Evolutionary conservation across 257 asterid genomes (phyloP).

Genomic region (Solanum microdontum): DNA sequence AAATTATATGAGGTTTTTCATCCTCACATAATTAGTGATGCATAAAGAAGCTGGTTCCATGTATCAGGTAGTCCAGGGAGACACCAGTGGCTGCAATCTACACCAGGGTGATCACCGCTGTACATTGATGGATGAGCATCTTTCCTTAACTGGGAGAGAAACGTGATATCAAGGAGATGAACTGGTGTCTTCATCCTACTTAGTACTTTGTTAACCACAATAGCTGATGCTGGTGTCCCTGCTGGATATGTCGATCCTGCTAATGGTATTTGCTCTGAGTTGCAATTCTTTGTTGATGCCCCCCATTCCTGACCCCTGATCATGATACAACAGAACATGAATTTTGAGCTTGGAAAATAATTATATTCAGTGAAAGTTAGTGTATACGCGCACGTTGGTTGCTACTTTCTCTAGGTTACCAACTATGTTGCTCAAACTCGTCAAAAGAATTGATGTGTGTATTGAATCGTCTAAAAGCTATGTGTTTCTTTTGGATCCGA

Average conservation of each 20-base stretch:
- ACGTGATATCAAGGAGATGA: constrained; percentile 45
- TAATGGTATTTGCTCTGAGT: constrained; percentile 45
- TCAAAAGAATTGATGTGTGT: background rate
- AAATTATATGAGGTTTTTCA: background rate
- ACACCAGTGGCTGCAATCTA: constrained; percentile 86
- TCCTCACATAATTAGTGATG: constrained; percentile 45
- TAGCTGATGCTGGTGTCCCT: constrained; percentile 40
- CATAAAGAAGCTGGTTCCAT: constrained; percentile 69
- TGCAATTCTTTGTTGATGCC: constrained; percentile 34
- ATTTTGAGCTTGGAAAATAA: background rate
- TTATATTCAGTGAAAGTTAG: background rate
- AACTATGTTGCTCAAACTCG: background rate
- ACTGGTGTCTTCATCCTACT: constrained; percentile 33
- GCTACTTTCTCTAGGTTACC: background rate
- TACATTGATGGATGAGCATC: constrained; percentile 75
- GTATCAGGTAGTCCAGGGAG: constrained; percentile 82
- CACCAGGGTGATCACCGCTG: constrained; percentile 37
- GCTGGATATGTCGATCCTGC: constrained; percentile 50
- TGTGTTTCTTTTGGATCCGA: background rate
- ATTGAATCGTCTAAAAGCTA: background rate
- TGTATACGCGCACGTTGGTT: background rate
- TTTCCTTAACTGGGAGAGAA: constrained; percentile 59
- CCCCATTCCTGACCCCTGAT: constrained; percentile 57
- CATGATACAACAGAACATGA: background rate
- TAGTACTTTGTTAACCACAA: constrained; percentile 39